Base-by-base conservation (phyloP, 2,329 filamentous ascomycete genomes). In the Talaromyces sp. region DNA sequence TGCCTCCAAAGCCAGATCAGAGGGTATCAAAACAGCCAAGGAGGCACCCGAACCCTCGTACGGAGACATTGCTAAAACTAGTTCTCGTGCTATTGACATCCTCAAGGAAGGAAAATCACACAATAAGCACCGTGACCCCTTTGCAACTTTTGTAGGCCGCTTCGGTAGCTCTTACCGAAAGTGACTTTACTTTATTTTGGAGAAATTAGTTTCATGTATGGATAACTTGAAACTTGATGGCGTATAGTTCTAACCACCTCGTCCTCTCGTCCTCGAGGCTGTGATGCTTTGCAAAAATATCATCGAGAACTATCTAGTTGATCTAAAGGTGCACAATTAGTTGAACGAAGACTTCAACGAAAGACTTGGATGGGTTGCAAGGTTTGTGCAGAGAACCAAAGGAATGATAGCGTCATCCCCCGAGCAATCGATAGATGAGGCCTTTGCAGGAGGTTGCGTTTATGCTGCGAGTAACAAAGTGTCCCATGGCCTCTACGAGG, bases 401-500 rank as follows among this genome's bases (percentile, higher is more conserved):
- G 14, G 61, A 27, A 61, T 67, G 36, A 44, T 23, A 18, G 51
- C 56, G 23, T 63, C 60, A 30, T 54, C 61, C 9, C 47, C 54
- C 6, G n/a, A 27, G 52, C 28, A 62, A 34, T 65, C 33, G 27
- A n/a, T 56, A 28, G 36, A 62, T n/a, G 56, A 28, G 33, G 60
- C 64, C 16, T 67, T 64, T 65, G 50, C 55, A 9, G 51, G 52
- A n/a, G 65, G 65, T 16, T 67, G 65, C 36, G 34, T 66, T 7
- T 66, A 63, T 60, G 55, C 60, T 28, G 65, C 56, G 16, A 59
- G 61, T 44, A 59, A 53, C 52, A 66, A 64, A 30, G 47, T 66
- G 50, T 7, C 50, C 2, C 50, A 53, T 53, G 30, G 3, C 57
- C 64, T 62, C 1, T n/a, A 55, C 6, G 16, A 52, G 4, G 14